phyloP scores from a whole-genome alignment of 2,329 filamentous ascomycete species.

The Catunica adiposa region DNA sequence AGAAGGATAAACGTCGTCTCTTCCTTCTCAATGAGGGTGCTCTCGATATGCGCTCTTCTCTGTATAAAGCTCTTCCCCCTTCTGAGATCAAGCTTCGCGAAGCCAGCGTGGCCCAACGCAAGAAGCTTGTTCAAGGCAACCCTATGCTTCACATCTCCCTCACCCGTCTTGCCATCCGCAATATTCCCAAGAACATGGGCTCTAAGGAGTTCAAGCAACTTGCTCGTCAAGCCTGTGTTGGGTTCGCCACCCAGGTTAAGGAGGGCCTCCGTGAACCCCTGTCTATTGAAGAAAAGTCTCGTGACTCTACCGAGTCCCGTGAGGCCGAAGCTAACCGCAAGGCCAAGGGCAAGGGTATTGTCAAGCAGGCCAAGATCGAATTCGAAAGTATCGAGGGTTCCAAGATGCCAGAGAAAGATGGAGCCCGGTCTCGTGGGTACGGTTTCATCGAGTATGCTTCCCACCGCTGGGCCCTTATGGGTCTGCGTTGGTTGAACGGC shows the following conservation, averaged over 20 bases:
- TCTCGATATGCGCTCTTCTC: slow-evolving; percentile 57
- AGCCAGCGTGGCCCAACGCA: slow-evolving; percentile 70
- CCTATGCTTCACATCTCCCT: slow-evolving; percentile 77
- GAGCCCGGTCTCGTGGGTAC: slow-evolving; percentile 76
- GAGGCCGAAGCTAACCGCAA: slow-evolving; percentile 68
- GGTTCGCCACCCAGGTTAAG: slow-evolving; percentile 83
- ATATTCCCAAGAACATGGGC: slow-evolving; percentile 66
- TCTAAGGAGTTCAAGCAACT: slow-evolving; percentile 84
- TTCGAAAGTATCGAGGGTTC: slow-evolving; percentile 76
- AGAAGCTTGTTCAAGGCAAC: slow-evolving; percentile 80
- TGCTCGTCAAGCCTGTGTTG: slow-evolving; percentile 80
- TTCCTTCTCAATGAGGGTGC: slow-evolving; percentile 79
- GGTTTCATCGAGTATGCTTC: slow-evolving; percentile 95
- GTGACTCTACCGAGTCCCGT: slow-evolving; percentile 65
- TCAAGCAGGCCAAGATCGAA: slow-evolving; percentile 85
- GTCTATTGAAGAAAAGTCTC: slow-evolving; percentile 73
- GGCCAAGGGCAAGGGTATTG: slow-evolving; percentile 66
- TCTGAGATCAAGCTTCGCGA: slow-evolving; percentile 79
- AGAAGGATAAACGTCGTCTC: slow-evolving; percentile 78
- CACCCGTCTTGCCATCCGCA: slow-evolving; percentile 79
- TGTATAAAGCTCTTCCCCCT: slow-evolving; percentile 60
- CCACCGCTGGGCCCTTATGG: slow-evolving; percentile 89
- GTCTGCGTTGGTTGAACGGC: slow-evolving; percentile 82
- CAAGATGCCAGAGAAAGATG: slow-evolving; percentile 67
- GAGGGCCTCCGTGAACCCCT: slow-evolving; percentile 56